A percentile compares a stretch with the other conserved stretches of the same genome.
These are phyloP conservation scores for Martiniozyma abietophila DNA, from an alignment of 805 yeast species.

Conservation along the genomic window DNA sequence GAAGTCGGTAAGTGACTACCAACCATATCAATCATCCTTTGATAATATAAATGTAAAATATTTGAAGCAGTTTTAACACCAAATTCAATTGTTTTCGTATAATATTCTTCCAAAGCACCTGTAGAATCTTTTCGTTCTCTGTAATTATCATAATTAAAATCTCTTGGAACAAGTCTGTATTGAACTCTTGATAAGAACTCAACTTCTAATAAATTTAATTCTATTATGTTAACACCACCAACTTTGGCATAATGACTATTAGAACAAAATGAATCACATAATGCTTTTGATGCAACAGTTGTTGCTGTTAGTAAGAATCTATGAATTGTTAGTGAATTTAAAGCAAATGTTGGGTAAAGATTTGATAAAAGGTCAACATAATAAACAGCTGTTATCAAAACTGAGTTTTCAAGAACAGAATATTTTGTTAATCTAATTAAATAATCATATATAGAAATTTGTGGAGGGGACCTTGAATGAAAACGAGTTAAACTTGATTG, in stretches of 20 bases:
- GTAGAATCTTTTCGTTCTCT: conserved; percentile 19
- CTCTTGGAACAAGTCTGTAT: conserved; percentile 64
- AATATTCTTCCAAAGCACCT: conserved; percentile 16
- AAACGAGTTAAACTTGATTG: conserved; percentile 62
- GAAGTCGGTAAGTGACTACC: too few relatives aligned
- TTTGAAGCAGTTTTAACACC: conserved; percentile 29
- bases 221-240: conserved; percentile 83
- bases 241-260: conserved; percentile 92
- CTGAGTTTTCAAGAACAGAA: conserved; percentile 78
- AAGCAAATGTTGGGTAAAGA: conserved; percentile 68
- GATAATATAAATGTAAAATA: conserved; percentile 39
- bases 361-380: conserved; percentile 79
- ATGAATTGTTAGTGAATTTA: conserved; percentile 89
- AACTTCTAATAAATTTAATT: conserved; percentile 76
- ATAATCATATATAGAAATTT: conserved; percentile 72
- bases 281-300: conserved; percentile 80
- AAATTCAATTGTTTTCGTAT: conserved; percentile 15
- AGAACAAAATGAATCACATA: conserved; percentile 90
- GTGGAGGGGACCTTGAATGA: conserved; percentile 90
- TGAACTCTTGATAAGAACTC: conserved; percentile 77
- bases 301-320: conserved; percentile 86
- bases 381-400: conserved; percentile 73
- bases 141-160: conserved; percentile 28
- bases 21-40: conserved; percentile 39
- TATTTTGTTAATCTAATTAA: conserved; percentile 69